Evolutionary conservation across 2,329 filamentous ascomycete species (phyloP).

Genomic region (Xylariaceae sp.): DNA sequence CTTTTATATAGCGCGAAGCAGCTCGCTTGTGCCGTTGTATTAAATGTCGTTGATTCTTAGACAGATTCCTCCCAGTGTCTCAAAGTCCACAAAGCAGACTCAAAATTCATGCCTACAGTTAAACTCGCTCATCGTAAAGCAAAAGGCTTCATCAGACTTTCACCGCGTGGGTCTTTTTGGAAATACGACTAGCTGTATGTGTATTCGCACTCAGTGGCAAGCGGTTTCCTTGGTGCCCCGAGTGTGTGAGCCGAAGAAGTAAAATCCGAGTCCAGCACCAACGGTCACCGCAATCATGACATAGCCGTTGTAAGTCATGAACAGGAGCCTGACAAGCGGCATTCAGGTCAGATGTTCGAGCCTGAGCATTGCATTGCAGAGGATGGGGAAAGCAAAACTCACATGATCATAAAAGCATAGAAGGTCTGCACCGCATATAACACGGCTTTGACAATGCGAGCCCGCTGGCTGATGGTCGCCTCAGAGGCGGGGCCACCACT

Average conservation of each 20-base stretch:
- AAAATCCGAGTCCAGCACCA: conserved; percentile 84
- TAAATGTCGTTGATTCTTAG: no score
- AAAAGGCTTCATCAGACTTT: no score
- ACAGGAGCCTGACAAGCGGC: conserved; percentile 68
- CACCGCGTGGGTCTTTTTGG: neutral
- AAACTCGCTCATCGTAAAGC: no score
- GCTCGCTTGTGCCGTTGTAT: no score
- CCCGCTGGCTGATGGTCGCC: conserved; percentile 54
- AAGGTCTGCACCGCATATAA: conserved; percentile 94
- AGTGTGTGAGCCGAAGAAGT: conserved; percentile 71
- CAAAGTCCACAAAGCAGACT: no score
- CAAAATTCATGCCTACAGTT: no score
- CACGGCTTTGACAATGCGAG: conserved; percentile 74
- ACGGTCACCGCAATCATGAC: conserved; percentile 90
- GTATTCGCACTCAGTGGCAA: conserved; percentile 64
- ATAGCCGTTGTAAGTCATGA: conserved; percentile 99
- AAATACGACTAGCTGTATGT: neutral
- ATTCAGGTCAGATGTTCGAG: neutral
- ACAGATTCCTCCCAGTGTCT: no score
- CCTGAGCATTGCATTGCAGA: neutral
- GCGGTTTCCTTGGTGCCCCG: conserved; percentile 80
- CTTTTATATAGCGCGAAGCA: no score
- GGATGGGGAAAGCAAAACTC: conserved; percentile 42
- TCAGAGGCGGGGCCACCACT: conserved; percentile 49
- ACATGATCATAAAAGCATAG: conserved; percentile 99